These are phyloP conservation scores for Colletotrichum siamense DNA, from an alignment of 2,329 filamentous ascomycete genomes.

Conservation along the genomic window DNA sequence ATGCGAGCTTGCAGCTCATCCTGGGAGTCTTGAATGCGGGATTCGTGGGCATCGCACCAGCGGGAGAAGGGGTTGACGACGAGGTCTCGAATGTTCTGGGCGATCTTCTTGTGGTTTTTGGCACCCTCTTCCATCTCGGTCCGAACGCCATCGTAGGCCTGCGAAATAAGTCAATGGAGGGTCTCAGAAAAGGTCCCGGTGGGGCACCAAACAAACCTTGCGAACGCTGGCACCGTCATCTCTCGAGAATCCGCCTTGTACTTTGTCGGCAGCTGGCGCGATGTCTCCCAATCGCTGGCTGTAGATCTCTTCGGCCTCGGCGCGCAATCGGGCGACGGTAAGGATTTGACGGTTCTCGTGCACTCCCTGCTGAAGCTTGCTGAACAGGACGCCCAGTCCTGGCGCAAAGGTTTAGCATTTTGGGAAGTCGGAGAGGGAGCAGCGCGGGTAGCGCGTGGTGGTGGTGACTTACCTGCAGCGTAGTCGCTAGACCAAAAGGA, in stretches of 20 bases:
- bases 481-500: conserved; percentile 99
- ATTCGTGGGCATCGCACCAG: conserved; percentile 96
- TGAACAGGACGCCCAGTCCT: conserved; percentile 92
- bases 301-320: conserved; percentile 93
- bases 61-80: conserved; percentile 93
- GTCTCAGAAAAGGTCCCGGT: background rate
- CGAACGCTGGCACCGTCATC: conserved; percentile 96
- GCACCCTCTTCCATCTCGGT: conserved; percentile 91
- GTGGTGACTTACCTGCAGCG: conserved; percentile 73
- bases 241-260: conserved; percentile 81
- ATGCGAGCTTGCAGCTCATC: conserved; percentile 91
- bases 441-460: background rate
- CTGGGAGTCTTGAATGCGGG: conserved; percentile 89
- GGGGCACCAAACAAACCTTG: conserved; percentile 56
- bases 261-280: conserved; percentile 79
- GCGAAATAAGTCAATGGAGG: conserved; percentile 24
- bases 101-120: conserved; percentile 92
- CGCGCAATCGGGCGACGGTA: conserved; percentile 89
- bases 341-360: conserved; percentile 94
- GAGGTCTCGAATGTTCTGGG: conserved; percentile 93
- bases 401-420: background rate
- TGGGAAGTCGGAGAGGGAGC: background rate
- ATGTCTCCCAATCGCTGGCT: conserved; percentile 83
- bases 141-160: conserved; percentile 95
- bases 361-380: conserved; percentile 95